Conservation (phyloP, 495 filamentous ascomycete species). For the Parathielavia hyrcaniae region DNA sequence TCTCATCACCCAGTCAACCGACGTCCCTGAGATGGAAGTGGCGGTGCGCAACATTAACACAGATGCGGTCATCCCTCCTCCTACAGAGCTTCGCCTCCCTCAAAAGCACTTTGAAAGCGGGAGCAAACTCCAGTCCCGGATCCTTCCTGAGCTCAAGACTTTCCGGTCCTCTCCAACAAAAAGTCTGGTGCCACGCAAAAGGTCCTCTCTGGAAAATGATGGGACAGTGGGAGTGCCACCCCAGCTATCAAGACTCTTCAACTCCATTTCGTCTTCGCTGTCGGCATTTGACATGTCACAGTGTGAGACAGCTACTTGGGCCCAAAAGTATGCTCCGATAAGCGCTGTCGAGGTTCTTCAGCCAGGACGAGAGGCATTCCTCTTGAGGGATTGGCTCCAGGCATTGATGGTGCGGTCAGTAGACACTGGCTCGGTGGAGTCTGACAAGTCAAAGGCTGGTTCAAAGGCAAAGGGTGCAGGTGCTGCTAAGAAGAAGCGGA, state of each 20-base stretch:
- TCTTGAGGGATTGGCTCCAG: conserved; percentile 81
- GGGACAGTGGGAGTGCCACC: conserved; percentile 42
- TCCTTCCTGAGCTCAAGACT: conserved; percentile 32
- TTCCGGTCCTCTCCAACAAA: conserved; percentile 17
- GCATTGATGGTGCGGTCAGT: conserved; percentile 67
- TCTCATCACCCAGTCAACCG: conserved; percentile 29
- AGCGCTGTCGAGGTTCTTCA: conserved; percentile 70
- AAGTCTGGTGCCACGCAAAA: conserved; percentile 7
- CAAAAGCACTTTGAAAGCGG: conserved; percentile 47
- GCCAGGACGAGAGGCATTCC: conserved; percentile 57
- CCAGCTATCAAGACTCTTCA: conserved; percentile 55
- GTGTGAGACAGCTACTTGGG: conserved; percentile 71
- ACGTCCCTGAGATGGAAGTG: conserved; percentile 25
- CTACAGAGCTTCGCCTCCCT: conserved; percentile 43
- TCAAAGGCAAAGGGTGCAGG: conserved; percentile 34
- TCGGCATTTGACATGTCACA: conserved; percentile 74
- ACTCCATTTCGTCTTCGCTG: conserved; percentile 51
- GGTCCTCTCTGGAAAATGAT: conserved; percentile 14
- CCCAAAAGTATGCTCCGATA: conserved; percentile 78
- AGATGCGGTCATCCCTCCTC: conserved; percentile 36
- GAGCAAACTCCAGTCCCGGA: conserved; percentile 39
- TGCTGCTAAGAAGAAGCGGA: conserved; percentile 60
- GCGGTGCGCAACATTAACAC: conserved; percentile 31
- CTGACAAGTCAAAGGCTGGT: conserved; percentile 41
- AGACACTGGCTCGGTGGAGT: conserved; percentile 53